Conservation (phyloP, 768 basidiomycete species). For the Macrolepiota fuliginosa region DNA sequence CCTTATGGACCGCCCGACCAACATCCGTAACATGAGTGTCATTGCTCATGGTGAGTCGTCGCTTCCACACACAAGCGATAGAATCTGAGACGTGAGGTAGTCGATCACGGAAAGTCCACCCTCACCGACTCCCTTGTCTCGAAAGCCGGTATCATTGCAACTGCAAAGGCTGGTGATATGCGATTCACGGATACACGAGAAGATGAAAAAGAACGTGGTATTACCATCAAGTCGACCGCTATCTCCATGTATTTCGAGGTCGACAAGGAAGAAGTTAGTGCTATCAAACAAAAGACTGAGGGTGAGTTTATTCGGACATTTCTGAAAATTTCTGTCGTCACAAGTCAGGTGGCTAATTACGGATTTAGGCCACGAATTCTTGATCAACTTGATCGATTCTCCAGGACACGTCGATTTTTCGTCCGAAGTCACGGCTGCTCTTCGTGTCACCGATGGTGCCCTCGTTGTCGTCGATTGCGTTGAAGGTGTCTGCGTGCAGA, state of each 20-base stretch:
- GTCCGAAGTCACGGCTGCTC: slow-evolving; percentile 98
- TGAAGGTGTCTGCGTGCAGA: slow-evolving; percentile 99
- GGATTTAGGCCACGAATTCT: slow-evolving; percentile 80
- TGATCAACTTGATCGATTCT: slow-evolving; percentile 99
- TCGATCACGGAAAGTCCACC: slow-evolving; percentile 99
- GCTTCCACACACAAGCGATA: slow-evolving; percentile 9
- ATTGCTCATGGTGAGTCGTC: slow-evolving; percentile 79
- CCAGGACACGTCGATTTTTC: slow-evolving; percentile 99
- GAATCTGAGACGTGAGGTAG: slow-evolving; percentile 36
- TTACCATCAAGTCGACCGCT: slow-evolving; percentile 99
- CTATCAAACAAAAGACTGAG: slow-evolving; percentile 92
- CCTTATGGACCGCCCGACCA: slow-evolving; percentile 88
- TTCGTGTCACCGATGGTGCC: slow-evolving; percentile 99
- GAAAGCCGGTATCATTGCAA: slow-evolving; percentile 98
- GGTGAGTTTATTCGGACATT: slow-evolving; percentile 44
- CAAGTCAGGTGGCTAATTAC: slow-evolving; percentile 12
- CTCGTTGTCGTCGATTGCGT: slow-evolving; percentile 99
- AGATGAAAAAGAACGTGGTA: slow-evolving; percentile 99
- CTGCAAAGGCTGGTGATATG: slow-evolving; percentile 91
- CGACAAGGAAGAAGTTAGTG: slow-evolving; percentile 78
- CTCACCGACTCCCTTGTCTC: slow-evolving; percentile 98
- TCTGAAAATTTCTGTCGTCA: slow-evolving; percentile 8
- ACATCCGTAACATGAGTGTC: slow-evolving; percentile 95
- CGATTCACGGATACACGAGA: slow-evolving; percentile 97
- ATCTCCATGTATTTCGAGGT: slow-evolving; percentile 99